Evolutionary conservation across 1,284 basidiomycete species (phyloP).

Genomic region (Ceratobasidium sp.): DNA sequence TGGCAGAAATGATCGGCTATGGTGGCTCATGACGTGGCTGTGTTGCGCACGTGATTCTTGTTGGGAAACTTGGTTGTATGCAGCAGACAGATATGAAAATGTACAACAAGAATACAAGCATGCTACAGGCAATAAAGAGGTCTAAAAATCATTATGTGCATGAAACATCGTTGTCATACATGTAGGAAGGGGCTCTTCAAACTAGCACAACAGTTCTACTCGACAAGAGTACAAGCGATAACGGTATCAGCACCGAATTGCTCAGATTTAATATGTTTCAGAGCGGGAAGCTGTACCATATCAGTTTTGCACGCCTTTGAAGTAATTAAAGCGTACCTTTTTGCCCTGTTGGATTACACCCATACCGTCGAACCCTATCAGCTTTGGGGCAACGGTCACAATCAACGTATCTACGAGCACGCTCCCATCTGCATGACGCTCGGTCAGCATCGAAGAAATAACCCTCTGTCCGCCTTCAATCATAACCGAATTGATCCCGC

Average conservation of each 20-base stretch:
- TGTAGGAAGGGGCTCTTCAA: not conserved
- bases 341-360: conserved; percentile 47
- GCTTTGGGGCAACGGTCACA: conserved; percentile 80
- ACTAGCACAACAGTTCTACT: not conserved
- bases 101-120: not conserved
- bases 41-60: not conserved
- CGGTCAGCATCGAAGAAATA: conserved; percentile 76
- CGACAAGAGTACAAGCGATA: conserved; percentile 43
- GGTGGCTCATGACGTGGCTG: not conserved
- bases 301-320: not conserved
- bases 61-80: not conserved
- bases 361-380: conserved; percentile 78
- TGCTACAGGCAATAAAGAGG: no score
- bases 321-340: conserved; percentile 2
- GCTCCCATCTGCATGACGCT: conserved; percentile 48
- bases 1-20: conserved; percentile 12
- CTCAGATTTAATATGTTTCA: conserved; percentile 43
- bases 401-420: conserved; percentile 73
- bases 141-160: no score
- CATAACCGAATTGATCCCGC: conserved; percentile 82
- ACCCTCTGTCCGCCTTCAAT: conserved; percentile 92
- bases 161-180: not conserved
- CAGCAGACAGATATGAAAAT: not conserved
- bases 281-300: not conserved
- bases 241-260: conserved; percentile 48